These are phyloP conservation scores for Calocybe gambosa DNA, from an alignment of 1,284 basidiomycete species.

Conservation along the genomic window DNA sequence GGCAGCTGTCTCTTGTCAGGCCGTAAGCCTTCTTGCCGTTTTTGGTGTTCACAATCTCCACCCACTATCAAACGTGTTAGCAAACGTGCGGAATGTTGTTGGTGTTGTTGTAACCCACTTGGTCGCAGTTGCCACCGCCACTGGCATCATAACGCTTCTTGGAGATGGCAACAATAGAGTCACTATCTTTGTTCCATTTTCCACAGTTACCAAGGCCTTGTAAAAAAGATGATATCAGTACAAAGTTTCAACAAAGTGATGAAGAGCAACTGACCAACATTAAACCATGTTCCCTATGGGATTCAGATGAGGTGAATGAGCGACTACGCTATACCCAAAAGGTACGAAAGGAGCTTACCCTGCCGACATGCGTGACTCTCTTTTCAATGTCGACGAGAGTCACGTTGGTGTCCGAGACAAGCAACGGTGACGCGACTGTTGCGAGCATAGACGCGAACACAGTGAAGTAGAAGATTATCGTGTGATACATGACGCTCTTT, in stretches of 20 bases:
- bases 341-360: conserved; percentile 30
- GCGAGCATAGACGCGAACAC: conserved; percentile 38
- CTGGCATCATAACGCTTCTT: conserved; percentile 36
- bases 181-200: conserved; percentile 27
- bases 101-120: conserved; percentile 35
- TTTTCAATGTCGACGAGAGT: conserved; percentile 35
- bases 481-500: conserved; percentile 30
- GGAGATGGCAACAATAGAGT: conserved; percentile 45
- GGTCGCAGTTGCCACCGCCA: conserved; percentile 37
- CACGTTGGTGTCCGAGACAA: conserved; percentile 20
- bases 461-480: conserved; percentile 35
- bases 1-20: conserved; percentile 41
- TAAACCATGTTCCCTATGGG: conserved; percentile 34
- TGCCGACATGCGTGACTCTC: conserved; percentile 40
- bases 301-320: conserved; percentile 4
- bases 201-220: conserved; percentile 47
- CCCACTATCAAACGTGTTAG: conserved; percentile 35
- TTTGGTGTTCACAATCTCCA: conserved; percentile 40
- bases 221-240: background rate
- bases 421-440: conserved; percentile 42
- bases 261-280: conserved; percentile 21
- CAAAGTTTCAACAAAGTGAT: background rate
- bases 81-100: no score
- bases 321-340: conserved; percentile 1
- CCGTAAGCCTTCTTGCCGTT: conserved; percentile 38